A percentile compares a stretch with the other conserved stretches of the same genome.
These are phyloP conservation scores for Paecilomyces fulvus DNA, from an alignment of 2,329 filamentous ascomycete species.

Conservation along the genomic window DNA sequence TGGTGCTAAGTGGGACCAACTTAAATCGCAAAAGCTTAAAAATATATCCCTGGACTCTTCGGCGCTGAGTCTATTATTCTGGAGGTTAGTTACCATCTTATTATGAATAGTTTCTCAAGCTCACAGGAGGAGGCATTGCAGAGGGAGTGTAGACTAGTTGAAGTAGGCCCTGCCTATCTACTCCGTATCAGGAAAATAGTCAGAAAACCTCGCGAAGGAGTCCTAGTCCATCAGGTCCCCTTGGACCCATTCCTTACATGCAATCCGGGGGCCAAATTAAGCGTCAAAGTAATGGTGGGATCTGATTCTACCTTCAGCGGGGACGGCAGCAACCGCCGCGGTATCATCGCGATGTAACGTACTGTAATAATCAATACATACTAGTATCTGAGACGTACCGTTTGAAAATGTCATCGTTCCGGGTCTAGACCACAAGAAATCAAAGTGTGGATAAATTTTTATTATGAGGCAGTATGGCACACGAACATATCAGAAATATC, in stretches of 20 bases:
- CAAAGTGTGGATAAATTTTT: background rate
- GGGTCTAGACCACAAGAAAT: background rate
- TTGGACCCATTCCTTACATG: too few species aligned
- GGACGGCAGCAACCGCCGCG: background rate
- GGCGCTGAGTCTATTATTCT: too few species aligned
- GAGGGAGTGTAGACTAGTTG: too few species aligned
- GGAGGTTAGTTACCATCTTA: too few species aligned
- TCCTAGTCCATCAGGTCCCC: too few species aligned
- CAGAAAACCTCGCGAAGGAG: too few species aligned
- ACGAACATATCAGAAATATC: background rate
- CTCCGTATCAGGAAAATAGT: too few species aligned
- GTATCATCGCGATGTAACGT: background rate
- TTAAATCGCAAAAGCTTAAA: background rate
- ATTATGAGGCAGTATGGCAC: background rate
- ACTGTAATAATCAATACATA: background rate
- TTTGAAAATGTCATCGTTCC: background rate
- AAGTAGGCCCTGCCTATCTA: too few species aligned
- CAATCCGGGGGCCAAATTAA: background rate
- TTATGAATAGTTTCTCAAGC: too few species aligned
- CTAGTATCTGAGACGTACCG: background rate
- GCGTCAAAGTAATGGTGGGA: background rate
- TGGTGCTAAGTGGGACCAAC: background rate
- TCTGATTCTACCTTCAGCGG: background rate
- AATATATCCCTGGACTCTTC: background rate
- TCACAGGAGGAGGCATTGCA: too few species aligned